Percentiles rank a stretch among this genome's conserved stretches.
phyloP scores from a whole-genome alignment of 2,329 filamentous ascomycete genomes.

The Colletotrichum sp. region DNA sequence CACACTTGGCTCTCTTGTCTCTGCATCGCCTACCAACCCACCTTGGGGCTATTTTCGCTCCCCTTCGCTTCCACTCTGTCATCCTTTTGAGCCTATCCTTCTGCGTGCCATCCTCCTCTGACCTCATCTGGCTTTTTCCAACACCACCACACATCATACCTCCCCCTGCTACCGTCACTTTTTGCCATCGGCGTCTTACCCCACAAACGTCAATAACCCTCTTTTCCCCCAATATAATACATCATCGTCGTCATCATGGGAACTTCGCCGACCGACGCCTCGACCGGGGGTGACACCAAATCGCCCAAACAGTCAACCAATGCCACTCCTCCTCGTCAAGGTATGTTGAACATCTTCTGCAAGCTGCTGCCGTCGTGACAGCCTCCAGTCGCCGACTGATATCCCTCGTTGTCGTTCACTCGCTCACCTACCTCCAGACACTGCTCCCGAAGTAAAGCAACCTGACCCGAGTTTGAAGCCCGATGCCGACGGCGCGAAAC shows the following conservation, averaged over 20 bases:
- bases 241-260: slow-evolving; percentile 56
- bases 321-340: slow-evolving; percentile 43
- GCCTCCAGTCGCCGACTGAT: slow-evolving; percentile 11
- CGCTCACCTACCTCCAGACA: slow-evolving; percentile 38
- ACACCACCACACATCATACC: slow-evolving; percentile 10
- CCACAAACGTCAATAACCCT: slow-evolving; percentile 31
- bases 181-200: slow-evolving; percentile 26
- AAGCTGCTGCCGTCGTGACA: not conserved
- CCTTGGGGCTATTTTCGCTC: not conserved
- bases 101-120: slow-evolving; percentile 33
- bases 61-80: not conserved
- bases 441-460: slow-evolving; percentile 53
- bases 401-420: slow-evolving; percentile 17
- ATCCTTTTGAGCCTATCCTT: slow-evolving; percentile 1
- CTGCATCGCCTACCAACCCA: not conserved
- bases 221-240: slow-evolving; percentile 41
- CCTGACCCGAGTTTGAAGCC: slow-evolving; percentile 53
- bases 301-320: slow-evolving; percentile 52
- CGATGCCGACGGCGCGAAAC: slow-evolving; percentile 66
- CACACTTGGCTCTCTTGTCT: not conserved
- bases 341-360: slow-evolving; percentile 35
- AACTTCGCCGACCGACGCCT: slow-evolving; percentile 45
- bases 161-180: slow-evolving; percentile 23
- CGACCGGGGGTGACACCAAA: slow-evolving; percentile 48
- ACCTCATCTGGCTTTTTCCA: slow-evolving; percentile 41